Evolutionary conservation across 169 alveolate genomes (phyloP), one percentile per base, ranked within the genome.

Genomic region (Pseudocohnilembus persalinus): DNA sequence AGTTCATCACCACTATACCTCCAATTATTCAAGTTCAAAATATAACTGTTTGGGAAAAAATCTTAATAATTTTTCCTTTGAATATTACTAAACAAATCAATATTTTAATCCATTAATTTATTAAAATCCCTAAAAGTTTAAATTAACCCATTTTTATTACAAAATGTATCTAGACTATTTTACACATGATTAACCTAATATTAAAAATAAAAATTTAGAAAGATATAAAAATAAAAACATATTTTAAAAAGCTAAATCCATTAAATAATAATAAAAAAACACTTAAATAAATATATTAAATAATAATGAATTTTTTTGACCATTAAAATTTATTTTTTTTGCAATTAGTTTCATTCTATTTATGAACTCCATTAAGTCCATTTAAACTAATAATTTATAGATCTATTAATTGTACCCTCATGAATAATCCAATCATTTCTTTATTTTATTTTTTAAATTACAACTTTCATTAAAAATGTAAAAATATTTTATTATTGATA

Each of bases 141-240:
- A 0, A 91, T 72, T 34, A 93, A 84, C 0, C 92, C 76, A 31
- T 89, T 83, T 75, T 93, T 93, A 27, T 78, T 86, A 1, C 93
- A 88, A 29, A 88, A 76, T 28, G 82, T 84, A 29, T 68, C 33
- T 0, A 92, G 83, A 81, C 68, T 11, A 20, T 93, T 93, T 4
- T 93, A 88, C 30, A 93, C 87, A 78, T 93, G 95, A 76, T 91
- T 93, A 0, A 93, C 93, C 24, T 90, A 82, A 29, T 93, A 90
- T n/a, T 65, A 28, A 20, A 84, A 49, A 49, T 49, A 49, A 11
- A 49, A 11, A n/a, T n/a, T n/a, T n/a, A n/a, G n/a, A n/a, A n/a
- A n/a, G n/a, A n/a, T n/a, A n/a, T n/a, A n/a, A n/a, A n/a, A n/a
- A n/a, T n/a, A n/a, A n/a, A n/a, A n/a, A n/a, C n/a, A n/a, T n/a